These are phyloP conservation scores for Urochloa ruziziensis DNA, from an alignment of 176 grass and related monocot genomes.

Conservation along the genomic window DNA sequence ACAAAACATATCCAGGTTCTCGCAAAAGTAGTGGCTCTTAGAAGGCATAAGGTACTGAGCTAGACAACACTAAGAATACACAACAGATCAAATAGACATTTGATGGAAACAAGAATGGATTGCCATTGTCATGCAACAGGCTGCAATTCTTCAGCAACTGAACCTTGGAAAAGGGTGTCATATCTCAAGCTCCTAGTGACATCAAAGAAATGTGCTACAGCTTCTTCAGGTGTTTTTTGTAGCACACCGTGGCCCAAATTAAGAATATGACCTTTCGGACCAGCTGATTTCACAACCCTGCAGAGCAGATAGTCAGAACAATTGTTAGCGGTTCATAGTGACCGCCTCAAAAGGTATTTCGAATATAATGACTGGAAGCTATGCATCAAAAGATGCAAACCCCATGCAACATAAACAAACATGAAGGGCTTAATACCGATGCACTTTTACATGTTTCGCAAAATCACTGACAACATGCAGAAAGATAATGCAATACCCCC, in stretches of 20 bases:
- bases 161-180: constrained; percentile 72
- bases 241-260: constrained; percentile 97
- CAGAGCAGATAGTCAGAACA: constrained; percentile 9
- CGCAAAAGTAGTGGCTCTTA: constrained; percentile 1
- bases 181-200: constrained; percentile 89
- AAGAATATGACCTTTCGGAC: constrained; percentile 82
- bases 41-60: neutral
- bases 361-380: constrained; percentile 3
- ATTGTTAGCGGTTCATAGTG: constrained; percentile 4
- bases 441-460: neutral
- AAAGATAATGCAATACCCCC: neutral
- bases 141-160: constrained; percentile 55
- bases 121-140: constrained; percentile 41
- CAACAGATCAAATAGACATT: neutral
- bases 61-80: constrained; percentile 20
- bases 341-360: neutral
- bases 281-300: constrained; percentile 92
- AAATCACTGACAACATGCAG: neutral
- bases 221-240: constrained; percentile 82
- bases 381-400: constrained; percentile 1
- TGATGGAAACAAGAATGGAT: neutral
- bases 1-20: constrained; percentile 10
- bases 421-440: constrained; percentile 14
- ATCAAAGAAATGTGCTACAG: constrained; percentile 96
- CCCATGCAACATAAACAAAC: constrained; percentile 11